Evolutionary conservation across 2,329 filamentous ascomycete genomes (phyloP), one percentile per base, ranked within the genome.

Genomic region (Venturiaceae sp.): DNA sequence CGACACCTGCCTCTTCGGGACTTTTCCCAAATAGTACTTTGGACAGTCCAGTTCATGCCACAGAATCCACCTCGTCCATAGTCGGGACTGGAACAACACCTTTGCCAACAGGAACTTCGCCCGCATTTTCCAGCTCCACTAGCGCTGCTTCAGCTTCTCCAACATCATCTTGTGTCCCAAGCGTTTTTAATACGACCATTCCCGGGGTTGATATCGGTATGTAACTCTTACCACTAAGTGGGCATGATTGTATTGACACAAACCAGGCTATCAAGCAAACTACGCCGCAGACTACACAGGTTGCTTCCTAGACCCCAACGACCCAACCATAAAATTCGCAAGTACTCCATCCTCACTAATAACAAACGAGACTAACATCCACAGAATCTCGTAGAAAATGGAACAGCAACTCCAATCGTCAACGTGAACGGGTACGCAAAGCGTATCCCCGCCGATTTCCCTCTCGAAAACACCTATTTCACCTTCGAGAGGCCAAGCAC

Each of bases 261-360:
- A 23, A 1, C n/a, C 8, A 46, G 57, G 57, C 3, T 58, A 58
- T 19, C 57, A 58, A 41, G 23, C 57, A 11, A 39, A 36, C 33
- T 58, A 58, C 32, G 32, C 57, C 9, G 57, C 57, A 1, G 36
- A 54, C n/a, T 58, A 58, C 23, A 19, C 32, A 23, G 57, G 57
- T 3, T 53, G 57, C 33, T 34, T 34, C 28, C 19, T 54, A 14
- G 50, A 58, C 19, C 57, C 57, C 5, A 8, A 52, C 30, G 47
- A 53, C n/a, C 14, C 32, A 3, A 23, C 30, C 19, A n/a, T 32
- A 21, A 32, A n/a, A 8, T 37, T 58, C 19, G 57, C 55, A 19
- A 55, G 57, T 32, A 34, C n/a, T 4, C 28, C 13, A 23, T 47
- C 19, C 26, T 5, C 3, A 23, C 37, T 33, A 2, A 14, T 52